Conservation (phyloP, 2,329 filamentous ascomycete genomes). For the Fusarium avenaceum region DNA sequence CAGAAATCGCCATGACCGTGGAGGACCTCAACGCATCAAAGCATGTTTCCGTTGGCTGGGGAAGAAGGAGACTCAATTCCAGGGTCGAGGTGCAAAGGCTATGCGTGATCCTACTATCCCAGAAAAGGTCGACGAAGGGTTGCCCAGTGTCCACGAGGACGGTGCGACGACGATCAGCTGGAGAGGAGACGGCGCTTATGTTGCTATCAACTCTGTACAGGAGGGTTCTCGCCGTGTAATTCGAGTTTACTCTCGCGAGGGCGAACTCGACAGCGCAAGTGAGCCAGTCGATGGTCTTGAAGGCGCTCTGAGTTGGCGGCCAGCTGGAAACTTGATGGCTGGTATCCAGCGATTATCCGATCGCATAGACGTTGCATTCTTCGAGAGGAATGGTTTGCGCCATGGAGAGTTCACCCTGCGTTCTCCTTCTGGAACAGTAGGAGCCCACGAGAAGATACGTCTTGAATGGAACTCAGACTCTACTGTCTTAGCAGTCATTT, state of each 20-base stretch:
- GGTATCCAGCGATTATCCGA: conserved; percentile 79
- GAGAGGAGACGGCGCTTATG: conserved; percentile 92
- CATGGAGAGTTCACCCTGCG: conserved; percentile 93
- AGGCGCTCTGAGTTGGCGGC: conserved; percentile 88
- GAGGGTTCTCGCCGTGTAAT: conserved; percentile 79
- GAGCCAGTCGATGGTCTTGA: conserved; percentile 96
- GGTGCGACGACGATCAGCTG: conserved; percentile 82
- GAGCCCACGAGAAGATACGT: conserved; percentile 69
- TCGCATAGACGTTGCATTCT: conserved; percentile 88
- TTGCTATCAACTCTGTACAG: conserved; percentile 87
- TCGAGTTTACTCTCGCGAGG: conserved; percentile 91
- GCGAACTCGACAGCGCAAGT: conserved; percentile 90
- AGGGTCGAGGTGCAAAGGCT: conserved; percentile 88
- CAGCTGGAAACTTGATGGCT: conserved; percentile 91
- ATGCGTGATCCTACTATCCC: conserved; percentile 94
- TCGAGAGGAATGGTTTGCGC: conserved; percentile 96
- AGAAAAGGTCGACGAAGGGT: conserved; percentile 88
- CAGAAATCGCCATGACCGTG: conserved; percentile 76
- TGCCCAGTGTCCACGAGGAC: conserved; percentile 81
- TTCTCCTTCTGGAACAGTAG: conserved; percentile 68
- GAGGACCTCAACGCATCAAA: conserved; percentile 90
- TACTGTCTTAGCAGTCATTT: conserved; percentile 85
- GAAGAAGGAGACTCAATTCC: conserved; percentile 97
- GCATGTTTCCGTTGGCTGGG: conserved; percentile 98
- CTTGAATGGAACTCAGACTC: conserved; percentile 94